Evolutionary conservation across 345 rosid species (phyloP).

Genomic region (Populus simonii): DNA sequence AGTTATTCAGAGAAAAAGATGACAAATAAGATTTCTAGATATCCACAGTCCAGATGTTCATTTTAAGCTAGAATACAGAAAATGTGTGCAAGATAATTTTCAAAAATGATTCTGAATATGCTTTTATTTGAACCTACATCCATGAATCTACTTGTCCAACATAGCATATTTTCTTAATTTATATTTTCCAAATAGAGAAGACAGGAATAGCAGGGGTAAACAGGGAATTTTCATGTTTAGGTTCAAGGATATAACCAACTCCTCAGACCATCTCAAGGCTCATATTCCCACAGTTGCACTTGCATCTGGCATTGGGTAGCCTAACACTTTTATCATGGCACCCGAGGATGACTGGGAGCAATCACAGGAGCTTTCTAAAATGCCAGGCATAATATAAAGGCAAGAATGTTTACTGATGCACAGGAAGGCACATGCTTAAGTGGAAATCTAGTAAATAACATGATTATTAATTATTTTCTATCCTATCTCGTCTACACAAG

Average conservation of each 20-base stretch:
- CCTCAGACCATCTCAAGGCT: not conserved
- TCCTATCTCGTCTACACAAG: not conserved
- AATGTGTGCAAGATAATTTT: not conserved
- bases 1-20: not conserved
- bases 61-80: not conserved
- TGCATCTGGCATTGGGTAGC: not conserved
- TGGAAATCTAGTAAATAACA: not conserved
- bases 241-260: not conserved
- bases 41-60: not conserved
- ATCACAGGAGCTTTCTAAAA: not conserved
- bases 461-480: not conserved
- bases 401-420: not conserved
- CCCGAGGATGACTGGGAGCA: not conserved
- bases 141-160: not conserved
- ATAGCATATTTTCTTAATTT: not conserved
- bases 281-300: not conserved
- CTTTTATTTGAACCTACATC: not conserved
- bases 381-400: not conserved
- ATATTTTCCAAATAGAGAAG: not conserved
- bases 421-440: not conserved
- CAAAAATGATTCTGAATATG: not conserved
- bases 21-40: not conserved
- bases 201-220: not conserved
- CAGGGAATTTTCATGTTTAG: not conserved
- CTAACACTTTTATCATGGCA: not conserved